These are phyloP conservation scores for Fusarium virguliforme DNA, from an alignment of 2,329 filamentous ascomycete species.

Conservation along the genomic window DNA sequence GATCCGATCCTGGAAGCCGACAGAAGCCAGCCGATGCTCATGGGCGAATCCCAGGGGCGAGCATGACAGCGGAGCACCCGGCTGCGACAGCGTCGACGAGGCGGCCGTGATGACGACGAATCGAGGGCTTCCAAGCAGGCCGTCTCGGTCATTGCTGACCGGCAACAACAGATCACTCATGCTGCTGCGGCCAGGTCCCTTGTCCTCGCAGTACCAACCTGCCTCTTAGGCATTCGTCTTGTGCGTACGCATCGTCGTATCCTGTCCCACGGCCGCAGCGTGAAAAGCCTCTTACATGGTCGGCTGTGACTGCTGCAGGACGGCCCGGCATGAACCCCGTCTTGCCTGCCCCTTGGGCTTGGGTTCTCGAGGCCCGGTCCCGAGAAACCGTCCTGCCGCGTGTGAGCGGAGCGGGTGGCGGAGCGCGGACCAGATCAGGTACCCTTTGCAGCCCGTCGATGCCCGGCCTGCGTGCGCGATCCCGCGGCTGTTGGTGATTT, in stretches of 20 bases:
- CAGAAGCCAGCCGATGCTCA: constrained; percentile 36
- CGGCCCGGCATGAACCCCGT: constrained; percentile 15
- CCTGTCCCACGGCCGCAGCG: constrained; percentile 4
- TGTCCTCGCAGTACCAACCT: constrained; percentile 19
- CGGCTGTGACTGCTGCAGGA: constrained; percentile 4
- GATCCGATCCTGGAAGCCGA: constrained; percentile 30
- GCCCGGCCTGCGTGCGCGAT: constrained; percentile 12
- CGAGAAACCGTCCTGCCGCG: constrained; percentile 1
- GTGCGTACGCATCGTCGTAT: constrained; percentile 15
- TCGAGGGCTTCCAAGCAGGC: constrained; percentile 13
- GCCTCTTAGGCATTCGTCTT: too few relatives aligned
- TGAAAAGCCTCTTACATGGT: constrained; percentile 18
- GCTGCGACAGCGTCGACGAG: constrained; percentile 17
- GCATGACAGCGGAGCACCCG: constrained; percentile 31
- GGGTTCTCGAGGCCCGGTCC: background rate
- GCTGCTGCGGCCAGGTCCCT: constrained; percentile 12
- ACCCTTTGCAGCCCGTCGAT: constrained; percentile 3
- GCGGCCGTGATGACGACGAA: constrained; percentile 38
- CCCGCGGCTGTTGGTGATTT: constrained; percentile 26
- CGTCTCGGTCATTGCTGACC: constrained; percentile 15
- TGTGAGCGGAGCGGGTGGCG: background rate
- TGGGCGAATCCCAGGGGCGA: constrained; percentile 11
- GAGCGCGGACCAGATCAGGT: constrained; percentile 13
- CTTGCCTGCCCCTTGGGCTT: too few relatives aligned
- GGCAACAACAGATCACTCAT: constrained; percentile 14